Evolutionary conservation across 306 rosid genomes (phyloP), one percentile per base, ranked within the genome.

Genomic region (Gleditsia sinensis): DNA sequence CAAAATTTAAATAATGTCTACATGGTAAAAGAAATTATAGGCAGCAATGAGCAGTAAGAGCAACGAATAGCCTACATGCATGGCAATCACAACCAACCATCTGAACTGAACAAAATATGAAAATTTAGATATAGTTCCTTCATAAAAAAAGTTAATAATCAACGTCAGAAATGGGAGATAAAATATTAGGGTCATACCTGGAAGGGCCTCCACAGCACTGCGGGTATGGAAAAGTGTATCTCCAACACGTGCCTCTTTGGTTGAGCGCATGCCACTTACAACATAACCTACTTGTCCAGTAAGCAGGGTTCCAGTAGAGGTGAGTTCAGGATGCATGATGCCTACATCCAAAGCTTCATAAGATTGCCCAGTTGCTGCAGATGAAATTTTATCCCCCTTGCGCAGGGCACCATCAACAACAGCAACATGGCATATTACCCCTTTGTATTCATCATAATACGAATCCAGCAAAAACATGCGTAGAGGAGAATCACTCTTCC

Each of bases 381-480:
- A 87, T 71, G 94, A 80, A 83, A 93, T 85, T 84, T 91, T 90
- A 78, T 93, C 97, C 79, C 97, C 98, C 78, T 89, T 88, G 74
- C 86, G 86, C 51, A 91, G 83, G 78, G 81, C 72, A 37, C 98
- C 97, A 69, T 91, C 97, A 81, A 89, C 94, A 63, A 93, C 85
- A 24, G 98, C 97, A 71, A 93, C 96, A 78, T 93, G 98, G 77
- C 98, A 93, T 74, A 91, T 89, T 7, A 91, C 96, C 72, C 98
- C 98, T 80, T 81, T 88, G 86, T 94, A 94, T 73, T 94, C 98
- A 70, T 94, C 98, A 65, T 88, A 90, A 82, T 94, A 91, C 0
- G 97, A 89, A 86, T 94, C 98, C 75, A 94, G 84, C 62, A 94
- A 86, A 74, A 91, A 93, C 97, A 94, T 90, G 65, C 98, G 96